These are phyloP conservation scores for Vitis hybrid DNA, from an alignment of 177 flowering plant species.

Conservation along the genomic window DNA sequence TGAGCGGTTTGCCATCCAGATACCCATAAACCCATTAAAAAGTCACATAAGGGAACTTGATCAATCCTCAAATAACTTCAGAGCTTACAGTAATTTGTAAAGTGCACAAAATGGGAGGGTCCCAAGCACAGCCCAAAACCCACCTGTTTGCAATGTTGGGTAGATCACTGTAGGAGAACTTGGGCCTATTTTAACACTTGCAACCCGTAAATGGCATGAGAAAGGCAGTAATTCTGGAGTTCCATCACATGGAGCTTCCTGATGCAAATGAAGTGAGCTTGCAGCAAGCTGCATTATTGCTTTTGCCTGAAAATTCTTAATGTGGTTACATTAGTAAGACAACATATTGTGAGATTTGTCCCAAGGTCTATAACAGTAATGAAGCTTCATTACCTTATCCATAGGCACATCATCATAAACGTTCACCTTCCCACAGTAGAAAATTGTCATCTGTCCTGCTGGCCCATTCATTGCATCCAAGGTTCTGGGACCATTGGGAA, in stretches of 20 bases:
- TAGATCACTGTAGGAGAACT: constrained; percentile 11
- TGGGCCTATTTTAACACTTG: constrained; percentile 22
- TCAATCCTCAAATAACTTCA: background rate
- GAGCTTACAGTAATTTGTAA: background rate
- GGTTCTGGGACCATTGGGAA: constrained; percentile 27
- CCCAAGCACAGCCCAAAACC: background rate
- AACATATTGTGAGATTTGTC: background rate
- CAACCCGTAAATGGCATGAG: constrained; percentile 27
- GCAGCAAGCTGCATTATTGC: constrained; percentile 66
- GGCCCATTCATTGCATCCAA: constrained; percentile 19
- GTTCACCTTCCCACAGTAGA: constrained; percentile 73
- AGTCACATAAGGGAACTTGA: background rate
- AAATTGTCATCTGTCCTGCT: constrained; percentile 65
- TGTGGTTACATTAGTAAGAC: constrained; percentile 8
- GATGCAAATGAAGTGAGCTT: constrained; percentile 39
- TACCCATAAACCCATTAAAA: background rate
- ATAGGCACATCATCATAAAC: constrained; percentile 60
- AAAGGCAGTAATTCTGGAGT: constrained; percentile 15
- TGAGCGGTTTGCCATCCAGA: constrained; percentile 1
- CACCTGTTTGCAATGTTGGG: constrained; percentile 28
- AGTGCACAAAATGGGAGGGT: background rate
- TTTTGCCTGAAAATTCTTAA: constrained; percentile 40
- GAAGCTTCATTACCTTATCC: constrained; percentile 47
- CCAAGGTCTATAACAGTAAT: constrained; percentile 6
- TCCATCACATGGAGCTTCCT: constrained; percentile 29